Evolutionary conservation across 148 eudicot species (phyloP).

Genomic region (Chenopodium formosanum): DNA sequence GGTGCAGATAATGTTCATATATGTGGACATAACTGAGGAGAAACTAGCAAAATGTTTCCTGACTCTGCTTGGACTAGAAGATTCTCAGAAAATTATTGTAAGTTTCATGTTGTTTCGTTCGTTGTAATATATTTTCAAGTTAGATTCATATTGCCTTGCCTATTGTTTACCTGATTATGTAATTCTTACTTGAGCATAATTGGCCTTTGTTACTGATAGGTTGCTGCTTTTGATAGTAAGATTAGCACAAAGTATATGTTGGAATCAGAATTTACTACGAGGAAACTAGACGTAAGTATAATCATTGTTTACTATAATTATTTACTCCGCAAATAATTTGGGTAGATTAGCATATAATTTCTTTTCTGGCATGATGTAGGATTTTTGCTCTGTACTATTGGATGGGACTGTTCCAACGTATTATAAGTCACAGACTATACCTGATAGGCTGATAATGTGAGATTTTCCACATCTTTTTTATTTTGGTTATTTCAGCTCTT

Average conservation of each 20-base stretch:
- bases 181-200: not conserved
- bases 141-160: not conserved
- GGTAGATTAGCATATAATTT: conserved; percentile 1
- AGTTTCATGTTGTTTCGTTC: conserved; percentile 28
- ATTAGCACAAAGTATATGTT: conserved; percentile 73
- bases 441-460: conserved; percentile 57
- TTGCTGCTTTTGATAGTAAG: conserved; percentile 82
- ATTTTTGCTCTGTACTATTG: conserved; percentile 64
- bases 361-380: conserved; percentile 42
- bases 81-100: conserved; percentile 69
- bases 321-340: not conserved
- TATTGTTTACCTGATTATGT: not conserved
- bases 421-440: conserved; percentile 73
- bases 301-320: not conserved
- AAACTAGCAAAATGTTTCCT: conserved; percentile 91
- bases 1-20: conserved; percentile 69
- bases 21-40: conserved; percentile 63
- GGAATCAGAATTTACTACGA: conserved; percentile 64
- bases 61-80: conserved; percentile 78
- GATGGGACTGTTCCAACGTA: conserved; percentile 49
- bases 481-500: not conserved
- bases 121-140: not conserved
- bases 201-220: conserved; percentile 38
- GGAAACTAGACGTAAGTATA: conserved; percentile 54
- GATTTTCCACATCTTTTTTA: conserved; percentile 17